Conservation (phyloP, 2,329 filamentous ascomycete genomes). For the Gliomastix tumulicola region DNA sequence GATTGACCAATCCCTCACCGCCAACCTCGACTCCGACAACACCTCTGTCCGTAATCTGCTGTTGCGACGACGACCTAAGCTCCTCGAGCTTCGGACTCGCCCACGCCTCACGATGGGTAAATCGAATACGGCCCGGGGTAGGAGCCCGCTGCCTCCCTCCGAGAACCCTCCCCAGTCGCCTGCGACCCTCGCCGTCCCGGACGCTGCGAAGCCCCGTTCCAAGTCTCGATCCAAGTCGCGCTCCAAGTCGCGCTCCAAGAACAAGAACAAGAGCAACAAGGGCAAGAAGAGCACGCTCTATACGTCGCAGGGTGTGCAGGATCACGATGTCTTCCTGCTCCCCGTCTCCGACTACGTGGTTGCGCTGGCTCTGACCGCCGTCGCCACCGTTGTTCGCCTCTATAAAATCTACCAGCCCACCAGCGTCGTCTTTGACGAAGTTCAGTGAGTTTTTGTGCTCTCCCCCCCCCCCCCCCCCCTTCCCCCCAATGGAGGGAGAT, state of each 20-base stretch:
- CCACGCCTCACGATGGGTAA: constrained; percentile 22
- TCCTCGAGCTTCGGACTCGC: too few relatives aligned
- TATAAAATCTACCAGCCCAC: constrained; percentile 95
- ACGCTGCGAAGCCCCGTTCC: constrained; percentile 3
- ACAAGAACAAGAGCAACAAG: constrained; percentile 30
- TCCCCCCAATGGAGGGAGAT: too few relatives aligned
- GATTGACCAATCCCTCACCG: too few relatives aligned
- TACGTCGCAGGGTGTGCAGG: constrained; percentile 70
- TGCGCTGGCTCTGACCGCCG: constrained; percentile 62
- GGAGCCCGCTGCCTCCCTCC: constrained; percentile 25
- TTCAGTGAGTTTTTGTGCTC: constrained; percentile 65
- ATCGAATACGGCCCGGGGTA: constrained; percentile 23
- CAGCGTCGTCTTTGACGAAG: constrained; percentile 98
- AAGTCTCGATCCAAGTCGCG: constrained; percentile 7
- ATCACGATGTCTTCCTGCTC: constrained; percentile 89
- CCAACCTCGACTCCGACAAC: too few relatives aligned
- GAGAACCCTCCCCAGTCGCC: constrained; percentile 1
- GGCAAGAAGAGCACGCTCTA: constrained; percentile 44
- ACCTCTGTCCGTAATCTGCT: too few relatives aligned
- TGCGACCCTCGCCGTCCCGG: constrained; percentile 3
- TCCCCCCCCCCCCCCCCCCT: background rate
- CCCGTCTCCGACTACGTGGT: constrained; percentile 78
- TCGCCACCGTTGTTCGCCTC: constrained; percentile 74
- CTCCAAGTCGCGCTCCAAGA: constrained; percentile 23
- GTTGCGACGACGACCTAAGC: too few relatives aligned